Conservation (phyloP, 106 monocot genomes). For the Allium sativum region DNA sequence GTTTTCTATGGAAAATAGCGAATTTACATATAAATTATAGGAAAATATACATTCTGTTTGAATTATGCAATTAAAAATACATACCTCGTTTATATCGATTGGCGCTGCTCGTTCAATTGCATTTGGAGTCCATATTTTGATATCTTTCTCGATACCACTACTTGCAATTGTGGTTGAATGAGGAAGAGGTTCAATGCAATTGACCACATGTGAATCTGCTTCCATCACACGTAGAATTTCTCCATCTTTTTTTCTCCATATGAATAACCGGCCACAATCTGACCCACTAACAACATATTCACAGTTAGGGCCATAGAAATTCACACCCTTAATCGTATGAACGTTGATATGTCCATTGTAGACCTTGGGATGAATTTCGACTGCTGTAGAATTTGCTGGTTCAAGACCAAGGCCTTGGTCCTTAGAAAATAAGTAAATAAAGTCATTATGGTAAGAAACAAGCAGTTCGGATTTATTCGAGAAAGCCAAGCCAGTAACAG, state of each 20-base stretch:
- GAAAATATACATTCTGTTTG: neutral
- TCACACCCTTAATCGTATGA: constrained; percentile 81
- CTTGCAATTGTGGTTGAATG: constrained; percentile 54
- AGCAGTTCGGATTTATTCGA: constrained; percentile 78
- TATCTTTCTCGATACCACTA: constrained; percentile 74
- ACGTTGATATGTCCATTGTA: constrained; percentile 62
- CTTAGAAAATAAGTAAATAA: constrained; percentile 78
- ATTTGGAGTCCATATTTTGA: constrained; percentile 92
- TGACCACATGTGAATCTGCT: constrained; percentile 73
- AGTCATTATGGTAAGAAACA: constrained; percentile 56
- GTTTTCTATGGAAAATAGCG: neutral
- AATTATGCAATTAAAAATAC: neutral
- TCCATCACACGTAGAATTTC: constrained; percentile 79
- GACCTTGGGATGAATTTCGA: constrained; percentile 10
- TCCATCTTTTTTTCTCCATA: constrained; percentile 88
- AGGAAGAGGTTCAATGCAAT: constrained; percentile 84
- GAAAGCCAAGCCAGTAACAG: constrained; percentile 82
- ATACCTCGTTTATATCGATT: constrained; percentile 64
- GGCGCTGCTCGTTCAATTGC: constrained; percentile 38
- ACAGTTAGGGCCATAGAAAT: constrained; percentile 73
- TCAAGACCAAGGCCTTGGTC: constrained; percentile 54
- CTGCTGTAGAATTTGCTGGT: constrained; percentile 11
- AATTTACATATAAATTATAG: neutral
- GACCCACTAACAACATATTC: constrained; percentile 96
- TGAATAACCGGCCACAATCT: constrained; percentile 87